Conservation (phyloP, 2,329 filamentous ascomycete genomes). For the Cephalotrichum gorgonifer region DNA sequence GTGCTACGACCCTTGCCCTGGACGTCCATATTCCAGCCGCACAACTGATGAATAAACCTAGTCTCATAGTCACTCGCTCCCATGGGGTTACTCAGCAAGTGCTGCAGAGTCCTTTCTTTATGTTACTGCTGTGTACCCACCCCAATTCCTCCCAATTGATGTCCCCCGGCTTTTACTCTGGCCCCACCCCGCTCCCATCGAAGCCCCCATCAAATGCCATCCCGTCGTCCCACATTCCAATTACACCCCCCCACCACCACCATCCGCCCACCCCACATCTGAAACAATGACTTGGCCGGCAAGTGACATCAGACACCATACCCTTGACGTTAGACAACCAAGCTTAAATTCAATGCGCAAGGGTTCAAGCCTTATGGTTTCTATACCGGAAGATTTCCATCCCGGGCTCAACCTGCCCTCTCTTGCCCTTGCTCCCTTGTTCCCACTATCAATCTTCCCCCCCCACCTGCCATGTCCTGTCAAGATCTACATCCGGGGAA, state of each 20-base stretch:
- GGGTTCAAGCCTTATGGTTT: not conserved
- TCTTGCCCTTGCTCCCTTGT: not conserved
- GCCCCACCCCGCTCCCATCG: too few species aligned
- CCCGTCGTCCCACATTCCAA: not conserved
- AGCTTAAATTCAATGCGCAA: not conserved
- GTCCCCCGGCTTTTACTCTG: too few species aligned
- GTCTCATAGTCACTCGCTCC: too few species aligned
- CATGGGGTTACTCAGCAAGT: too few species aligned
- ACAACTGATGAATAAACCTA: too few species aligned
- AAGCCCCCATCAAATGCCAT: not conserved
- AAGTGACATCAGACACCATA: not conserved
- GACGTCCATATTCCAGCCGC: too few species aligned
- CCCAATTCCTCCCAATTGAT: too few species aligned
- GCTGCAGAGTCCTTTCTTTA: too few species aligned
- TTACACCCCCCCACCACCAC: not conserved
- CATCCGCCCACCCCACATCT: not conserved
- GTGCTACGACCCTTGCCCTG: too few species aligned
- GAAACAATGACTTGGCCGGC: not conserved
- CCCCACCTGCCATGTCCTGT: not conserved
- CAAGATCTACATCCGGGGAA: too few species aligned
- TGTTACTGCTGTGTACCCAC: too few species aligned
- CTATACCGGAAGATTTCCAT: not conserved
- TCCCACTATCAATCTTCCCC: not conserved
- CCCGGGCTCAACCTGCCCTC: not conserved
- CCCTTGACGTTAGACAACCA: not conserved